Evolutionary conservation across 495 filamentous ascomycete species (phyloP), one percentile per base, ranked within the genome.

Genomic region (Penicillium bovifimosum): DNA sequence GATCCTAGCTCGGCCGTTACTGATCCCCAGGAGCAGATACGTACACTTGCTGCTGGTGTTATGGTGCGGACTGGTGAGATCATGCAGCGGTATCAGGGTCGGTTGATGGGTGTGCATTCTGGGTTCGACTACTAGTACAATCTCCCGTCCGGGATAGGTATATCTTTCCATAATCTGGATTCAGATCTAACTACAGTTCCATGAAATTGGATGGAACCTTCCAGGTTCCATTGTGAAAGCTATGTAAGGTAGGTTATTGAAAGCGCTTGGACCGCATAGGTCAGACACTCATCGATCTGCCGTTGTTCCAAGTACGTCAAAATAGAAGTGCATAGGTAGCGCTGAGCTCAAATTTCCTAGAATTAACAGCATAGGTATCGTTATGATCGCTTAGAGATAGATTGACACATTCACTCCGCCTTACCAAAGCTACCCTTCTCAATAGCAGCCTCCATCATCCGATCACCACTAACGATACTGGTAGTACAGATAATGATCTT

Each of bases 401-500:
- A 47, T 44, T 41, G 17, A 47, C 28, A 31, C 48, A 16, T 24
- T 53, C 59, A 65, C 43, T 65, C 62, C 26, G 52, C 42, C 42
- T 66, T 65, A 6, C 63, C 82, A 69, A 93, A 89, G 13, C 74
- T 76, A 40, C 71, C 73, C 59, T 80, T 86, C 75, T 91, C 90
- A 55, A 95, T 84, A 50, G 89, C 91, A 28, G 83, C 84, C 43
- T 89, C 87, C 81, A 97, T 91, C 74, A 96, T 90, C 63, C 80
- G 81, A 60, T 90, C 86, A 39, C 93, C 95, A 72, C 83, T 95
- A 53, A 97, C 85, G 33, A 99, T 83, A 38, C 86, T 85, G 8
- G 93, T 99, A 24, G 93, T 91, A 64, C 86, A 90, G 69, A 99
- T 90, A 43, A 99, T 73, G 51, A 99, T 85, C 69, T 87, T 88